Percentiles rank a stretch among this genome's conserved stretches.
These are phyloP conservation scores for Chlamydomonas sp. DNA, from an alignment of 139 green algal genomes.

Conservation along the genomic window DNA sequence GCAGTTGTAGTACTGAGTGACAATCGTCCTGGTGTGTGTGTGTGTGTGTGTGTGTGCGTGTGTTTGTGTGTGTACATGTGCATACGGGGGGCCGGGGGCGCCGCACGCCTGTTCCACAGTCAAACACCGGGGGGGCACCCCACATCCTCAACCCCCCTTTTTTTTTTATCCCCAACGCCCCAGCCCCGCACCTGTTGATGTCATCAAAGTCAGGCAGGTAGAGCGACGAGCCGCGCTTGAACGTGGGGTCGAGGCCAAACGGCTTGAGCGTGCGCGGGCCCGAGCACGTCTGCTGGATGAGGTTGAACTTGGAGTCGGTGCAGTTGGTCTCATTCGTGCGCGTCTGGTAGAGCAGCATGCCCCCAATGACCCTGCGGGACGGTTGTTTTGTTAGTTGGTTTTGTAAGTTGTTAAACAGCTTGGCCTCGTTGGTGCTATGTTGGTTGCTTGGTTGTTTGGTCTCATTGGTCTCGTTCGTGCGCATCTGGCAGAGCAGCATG, in stretches of 20 bases:
- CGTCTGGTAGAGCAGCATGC: conserved; percentile 60
- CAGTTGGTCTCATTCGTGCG: conserved; percentile 52
- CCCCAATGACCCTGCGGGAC: conserved; percentile 59
- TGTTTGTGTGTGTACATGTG: background rate
- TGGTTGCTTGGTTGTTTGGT: no score
- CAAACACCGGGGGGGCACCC: no score
- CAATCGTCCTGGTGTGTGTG: no score
- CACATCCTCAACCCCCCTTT: no score
- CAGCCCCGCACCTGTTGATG: no score
- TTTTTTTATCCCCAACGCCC: background rate
- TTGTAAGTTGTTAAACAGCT: background rate
- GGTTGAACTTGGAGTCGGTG: conserved; percentile 53
- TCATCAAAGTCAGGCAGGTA: conserved; percentile 66
- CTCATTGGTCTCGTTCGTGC: conserved; percentile 46
- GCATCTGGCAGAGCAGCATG: conserved; percentile 57
- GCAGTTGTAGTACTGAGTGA: no score
- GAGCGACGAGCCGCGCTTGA: conserved; percentile 60
- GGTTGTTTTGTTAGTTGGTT: background rate
- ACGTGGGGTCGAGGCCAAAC: conserved; percentile 52
- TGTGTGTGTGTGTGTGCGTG: no score
- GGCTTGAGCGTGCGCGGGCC: conserved; percentile 21
- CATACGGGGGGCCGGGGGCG: background rate
- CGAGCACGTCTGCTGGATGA: conserved; percentile 58
- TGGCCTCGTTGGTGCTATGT: background rate
- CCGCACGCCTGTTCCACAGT: no score